Evolutionary conservation across 345 rosid genomes (phyloP).

Genomic region (Gossypium thurberi): DNA sequence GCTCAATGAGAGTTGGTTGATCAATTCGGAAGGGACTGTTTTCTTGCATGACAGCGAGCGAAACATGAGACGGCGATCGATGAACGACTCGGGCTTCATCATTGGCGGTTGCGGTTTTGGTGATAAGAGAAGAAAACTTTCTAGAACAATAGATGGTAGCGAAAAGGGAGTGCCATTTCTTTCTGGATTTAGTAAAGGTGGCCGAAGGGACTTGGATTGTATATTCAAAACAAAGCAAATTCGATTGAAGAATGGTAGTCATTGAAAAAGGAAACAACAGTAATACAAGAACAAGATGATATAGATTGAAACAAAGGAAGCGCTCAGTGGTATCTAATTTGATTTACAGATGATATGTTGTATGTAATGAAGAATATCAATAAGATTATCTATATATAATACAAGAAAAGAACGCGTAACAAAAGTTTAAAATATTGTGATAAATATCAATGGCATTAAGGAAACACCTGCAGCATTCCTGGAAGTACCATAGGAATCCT

Average conservation of each 20-base stretch:
- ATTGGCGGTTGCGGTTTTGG: background rate
- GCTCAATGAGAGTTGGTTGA: background rate
- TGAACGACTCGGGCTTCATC: background rate
- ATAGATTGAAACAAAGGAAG: background rate
- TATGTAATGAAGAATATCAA: background rate
- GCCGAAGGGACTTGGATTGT: background rate
- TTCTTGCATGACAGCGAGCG: background rate
- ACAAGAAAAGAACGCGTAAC: no score
- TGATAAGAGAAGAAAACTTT: slow-evolving; percentile 23
- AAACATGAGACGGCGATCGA: background rate
- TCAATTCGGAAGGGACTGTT: background rate
- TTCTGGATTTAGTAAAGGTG: slow-evolving; percentile 19
- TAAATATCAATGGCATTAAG: no score
- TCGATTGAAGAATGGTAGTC: background rate
- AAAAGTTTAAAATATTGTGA: no score
- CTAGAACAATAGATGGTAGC: slow-evolving; percentile 12
- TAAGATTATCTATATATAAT: background rate
- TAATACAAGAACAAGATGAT: background rate
- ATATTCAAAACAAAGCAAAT: background rate
- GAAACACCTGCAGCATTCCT: no score
- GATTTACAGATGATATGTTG: background rate
- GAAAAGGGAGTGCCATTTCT: slow-evolving; percentile 52
- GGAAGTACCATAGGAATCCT: no score
- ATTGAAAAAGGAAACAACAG: background rate
- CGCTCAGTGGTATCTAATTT: background rate